Conservation (phyloP, 768 basidiomycete species). For the Mycena rosella region DNA sequence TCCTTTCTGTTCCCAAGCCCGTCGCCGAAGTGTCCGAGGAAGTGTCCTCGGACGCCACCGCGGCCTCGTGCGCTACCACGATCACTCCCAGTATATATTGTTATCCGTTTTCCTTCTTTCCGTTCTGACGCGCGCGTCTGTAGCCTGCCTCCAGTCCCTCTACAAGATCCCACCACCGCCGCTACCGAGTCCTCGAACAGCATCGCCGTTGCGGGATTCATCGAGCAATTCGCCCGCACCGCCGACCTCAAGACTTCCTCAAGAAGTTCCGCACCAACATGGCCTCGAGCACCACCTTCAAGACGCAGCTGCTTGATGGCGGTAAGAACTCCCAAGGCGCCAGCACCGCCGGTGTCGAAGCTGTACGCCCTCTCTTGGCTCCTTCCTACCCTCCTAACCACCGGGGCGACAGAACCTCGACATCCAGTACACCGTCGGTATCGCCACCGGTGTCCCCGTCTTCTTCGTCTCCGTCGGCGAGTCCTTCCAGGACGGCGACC, state of each 20-base stretch:
- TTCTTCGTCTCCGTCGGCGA: constrained; percentile 50
- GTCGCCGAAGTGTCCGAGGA: too few relatives aligned
- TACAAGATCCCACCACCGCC: constrained; percentile 49
- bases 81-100: constrained; percentile 25
- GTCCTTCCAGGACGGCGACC: constrained; percentile 45
- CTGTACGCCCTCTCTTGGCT: constrained; percentile 14
- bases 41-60: not conserved
- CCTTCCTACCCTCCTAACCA: not conserved
- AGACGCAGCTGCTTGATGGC: constrained; percentile 32
- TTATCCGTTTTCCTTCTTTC: not conserved
- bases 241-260: constrained; percentile 42
- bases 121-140: not conserved
- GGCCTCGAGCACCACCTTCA: constrained; percentile 37
- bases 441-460: constrained; percentile 44
- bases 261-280: constrained; percentile 36
- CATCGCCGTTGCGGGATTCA: constrained; percentile 41
- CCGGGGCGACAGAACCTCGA: constrained; percentile 25
- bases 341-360: constrained; percentile 35
- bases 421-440: constrained; percentile 40
- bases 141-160: constrained; percentile 38
- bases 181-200: constrained; percentile 37
- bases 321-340: constrained; percentile 34
- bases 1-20: constrained; percentile 24
- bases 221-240: constrained; percentile 34
- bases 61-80: constrained; percentile 24